A percentile compares a stretch with the other conserved stretches of the same genome.
phyloP scores from a whole-genome alignment of 352 stramenopile species.

The Pythium plurisporium region DNA sequence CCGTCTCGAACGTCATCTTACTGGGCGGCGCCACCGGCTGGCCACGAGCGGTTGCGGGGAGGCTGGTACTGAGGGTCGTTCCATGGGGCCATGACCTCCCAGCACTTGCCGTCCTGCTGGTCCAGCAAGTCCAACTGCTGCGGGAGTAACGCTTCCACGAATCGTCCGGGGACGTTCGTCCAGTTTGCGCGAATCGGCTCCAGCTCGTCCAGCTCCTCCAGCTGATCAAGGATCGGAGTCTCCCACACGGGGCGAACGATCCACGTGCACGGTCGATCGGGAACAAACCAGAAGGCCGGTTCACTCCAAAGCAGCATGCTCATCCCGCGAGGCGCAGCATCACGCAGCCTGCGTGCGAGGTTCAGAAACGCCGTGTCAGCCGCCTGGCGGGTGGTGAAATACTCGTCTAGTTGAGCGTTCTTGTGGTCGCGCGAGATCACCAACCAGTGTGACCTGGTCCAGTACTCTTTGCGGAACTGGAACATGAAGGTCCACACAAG shows the following conservation, averaged over 20 bases:
- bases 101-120: not conserved
- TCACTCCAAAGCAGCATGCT: too few relatives aligned
- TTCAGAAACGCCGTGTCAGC: not conserved
- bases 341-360: not conserved
- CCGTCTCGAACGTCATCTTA: too few relatives aligned
- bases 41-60: too few relatives aligned
- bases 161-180: not conserved
- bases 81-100: not conserved
- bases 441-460: not conserved
- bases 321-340: not conserved
- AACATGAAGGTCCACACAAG: not conserved
- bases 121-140: conserved; percentile 1
- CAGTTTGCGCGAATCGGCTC: conserved; percentile 9
- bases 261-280: not conserved
- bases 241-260: not conserved
- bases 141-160: not conserved
- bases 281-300: not conserved
- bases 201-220: not conserved
- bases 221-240: not conserved
- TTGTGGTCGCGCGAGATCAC: not conserved
- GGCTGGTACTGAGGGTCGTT: not conserved
- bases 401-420: not conserved
- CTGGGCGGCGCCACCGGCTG: too few relatives aligned
- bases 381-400: not conserved
- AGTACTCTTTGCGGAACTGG: not conserved